Evolutionary conservation across 2,329 filamentous ascomycete genomes (phyloP).

Genomic region (Aspergillus viridinutans): DNA sequence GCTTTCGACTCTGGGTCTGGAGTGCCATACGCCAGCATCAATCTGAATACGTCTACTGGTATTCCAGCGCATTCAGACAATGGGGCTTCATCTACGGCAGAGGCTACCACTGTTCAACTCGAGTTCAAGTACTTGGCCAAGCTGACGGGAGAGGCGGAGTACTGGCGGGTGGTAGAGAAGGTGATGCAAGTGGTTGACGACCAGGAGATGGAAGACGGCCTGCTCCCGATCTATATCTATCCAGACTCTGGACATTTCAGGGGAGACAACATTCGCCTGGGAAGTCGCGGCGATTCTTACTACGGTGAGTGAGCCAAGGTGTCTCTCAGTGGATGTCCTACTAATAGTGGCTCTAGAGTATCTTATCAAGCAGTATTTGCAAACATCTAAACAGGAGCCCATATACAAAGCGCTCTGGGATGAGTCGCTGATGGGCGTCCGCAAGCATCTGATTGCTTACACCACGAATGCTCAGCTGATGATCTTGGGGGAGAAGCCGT

Average conservation of each 20-base stretch:
- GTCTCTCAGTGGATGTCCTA: not conserved
- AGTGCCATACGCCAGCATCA: slow-evolving; percentile 85
- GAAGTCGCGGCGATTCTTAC: slow-evolving; percentile 93
- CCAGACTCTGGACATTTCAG: slow-evolving; percentile 73
- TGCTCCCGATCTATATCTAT: slow-evolving; percentile 88
- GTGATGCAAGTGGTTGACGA: slow-evolving; percentile 88
- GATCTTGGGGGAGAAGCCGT: slow-evolving; percentile 81
- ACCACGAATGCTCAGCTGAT: slow-evolving; percentile 75
- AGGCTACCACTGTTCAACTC: slow-evolving; percentile 86
- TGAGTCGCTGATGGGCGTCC: slow-evolving; percentile 75
- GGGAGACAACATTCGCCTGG: slow-evolving; percentile 81
- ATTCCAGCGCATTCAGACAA: slow-evolving; percentile 77
- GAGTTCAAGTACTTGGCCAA: slow-evolving; percentile 97
- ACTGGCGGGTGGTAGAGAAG: slow-evolving; percentile 88
- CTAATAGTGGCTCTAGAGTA: slow-evolving; percentile 58
- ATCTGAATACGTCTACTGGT: slow-evolving; percentile 71
- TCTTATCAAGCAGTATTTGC: slow-evolving; percentile 95
- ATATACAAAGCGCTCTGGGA: slow-evolving; percentile 93
- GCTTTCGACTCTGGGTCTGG: slow-evolving; percentile 87
- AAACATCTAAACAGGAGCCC: slow-evolving; percentile 80
- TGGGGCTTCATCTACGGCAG: slow-evolving; percentile 88
- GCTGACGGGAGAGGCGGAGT: slow-evolving; percentile 84
- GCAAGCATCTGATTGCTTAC: slow-evolving; percentile 89
- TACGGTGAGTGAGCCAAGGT: slow-evolving; percentile 52
- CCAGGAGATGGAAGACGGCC: slow-evolving; percentile 71